Base-by-base conservation (phyloP, 208 protist genomes). In the Tritrichomonas musculus region DNA sequence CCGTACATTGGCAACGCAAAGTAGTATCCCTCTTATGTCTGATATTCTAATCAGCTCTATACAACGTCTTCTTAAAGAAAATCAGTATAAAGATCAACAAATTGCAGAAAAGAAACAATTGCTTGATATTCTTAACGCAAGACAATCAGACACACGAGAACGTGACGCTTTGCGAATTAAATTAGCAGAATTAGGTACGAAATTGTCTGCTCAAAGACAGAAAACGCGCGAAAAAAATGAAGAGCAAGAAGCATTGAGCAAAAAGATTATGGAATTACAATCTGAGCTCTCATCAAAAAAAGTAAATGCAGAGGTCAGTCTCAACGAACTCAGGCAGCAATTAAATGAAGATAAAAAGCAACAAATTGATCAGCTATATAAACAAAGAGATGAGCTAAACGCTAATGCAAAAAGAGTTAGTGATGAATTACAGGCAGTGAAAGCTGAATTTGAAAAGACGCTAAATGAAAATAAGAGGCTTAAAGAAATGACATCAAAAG, bases 41-140 rank as follows among this genome's bases (percentile, higher is more conserved):
- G 77, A 88, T 50, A 88, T 88, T 20, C 27, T 88, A 0, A 27
- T 88, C 17, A 49, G 41, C 4, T 88, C 77, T 57, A 47, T 88
- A 0, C 41, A 88, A 17, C 41, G 77, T 8, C 47, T 88, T 36
- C 5, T 88, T 20, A 5, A 30, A 20, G 77, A 88, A 27, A 88
- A 88, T 20, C 41, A 88, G 30, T 1, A 39, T 22, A 88, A 88
- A 39, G 77, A 88, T 39, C 20, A 27, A 39, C 77, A 44, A 0
- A 88, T 88, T 88, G 5, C 77, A 5, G 77, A 88, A 20, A 88
- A 88, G 27, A 25, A 88, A 88, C 47, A 88, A 39, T 39, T 88
- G 11, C 33, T 88, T 33, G 47, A 88, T 33, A 57, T 88, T 20
- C 36, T 88, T 5, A 53, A 57, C 27, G 77, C 41, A 88, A 25